Evolutionary conservation across 1,139 yeast genomes (phyloP), one percentile per base, ranked within the genome.

Genomic region (Candida gigantensis): DNA sequence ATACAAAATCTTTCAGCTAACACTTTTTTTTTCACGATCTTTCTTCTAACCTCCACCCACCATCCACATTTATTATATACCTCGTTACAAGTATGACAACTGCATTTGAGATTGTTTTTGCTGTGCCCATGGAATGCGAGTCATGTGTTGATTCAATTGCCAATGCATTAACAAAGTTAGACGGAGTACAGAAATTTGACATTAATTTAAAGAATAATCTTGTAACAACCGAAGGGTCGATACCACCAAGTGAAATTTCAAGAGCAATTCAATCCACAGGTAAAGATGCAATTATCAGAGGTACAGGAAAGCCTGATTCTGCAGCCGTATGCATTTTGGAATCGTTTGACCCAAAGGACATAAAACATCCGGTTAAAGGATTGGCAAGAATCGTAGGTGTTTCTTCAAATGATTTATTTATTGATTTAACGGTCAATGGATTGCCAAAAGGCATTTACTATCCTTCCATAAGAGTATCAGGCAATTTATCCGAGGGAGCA

Each of bases 281-380:
- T 2, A 77, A 79, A 48, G 97, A 90, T 55, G 96, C 96, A 7
- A 86, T 90, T 45, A 83, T 90, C 24, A 72, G 97, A 44, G 98
- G 98, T 5, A 80, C 96, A 0, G 97, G 97, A 2, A 70, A 71
- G 37, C 83, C 95, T 14, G 83, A 90, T 55, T 77, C 90, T 17
- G 96, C 97, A 0, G 97, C 96, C 0, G 97, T 90, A 20, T 81
- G 95, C 46, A 90, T 90, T 33, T 62, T 90, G 40, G 97, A 92
- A 55, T 74, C 85, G 12, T 84, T 83, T 51, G 78, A 70, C 40
- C 50, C 63, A 1, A 61, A 64, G 35, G 80, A 80, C 45, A 46
- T 45, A 21, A 47, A 48, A 17, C 73, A 75, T 36, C 87, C 94
- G 0, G 95, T 90, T 21, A 79, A 84, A 52, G 97, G 97, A 1